Evolutionary conservation across 2,329 filamentous ascomycete genomes (phyloP), one percentile per base, ranked within the genome.

Genomic region (Phaeoacremonium minimum): DNA sequence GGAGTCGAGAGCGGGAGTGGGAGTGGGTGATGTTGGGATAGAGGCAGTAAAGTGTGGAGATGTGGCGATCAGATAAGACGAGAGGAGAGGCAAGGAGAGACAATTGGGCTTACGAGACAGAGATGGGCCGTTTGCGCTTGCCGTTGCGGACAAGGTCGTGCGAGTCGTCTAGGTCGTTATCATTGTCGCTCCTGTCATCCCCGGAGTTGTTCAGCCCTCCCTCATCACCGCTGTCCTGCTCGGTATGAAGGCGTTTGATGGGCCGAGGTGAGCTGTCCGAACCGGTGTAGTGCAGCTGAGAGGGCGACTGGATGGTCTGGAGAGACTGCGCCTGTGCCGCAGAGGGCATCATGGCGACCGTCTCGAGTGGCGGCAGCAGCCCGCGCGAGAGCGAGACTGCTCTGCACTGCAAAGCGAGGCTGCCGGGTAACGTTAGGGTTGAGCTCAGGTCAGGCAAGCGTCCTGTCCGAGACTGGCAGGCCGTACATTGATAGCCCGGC

Each of bases 101-200:
- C 19, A 42, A 35, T 32, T 29, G 18, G 28, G 67, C 67, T 50
- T 68, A 80, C 75, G 75, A 79, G 42, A 79, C 75, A 41, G 75
- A 78, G 33, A 78, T 67, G 41, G 74, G 73, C 40, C 77, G 67
- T 55, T 80, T 81, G 44, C 77, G 71, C 57, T 81, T 81, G 40
- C 71, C 67, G 42, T 56, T 61, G 35, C 63, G 64, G 18, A 55
- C 55, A 15, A 58, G 52, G 34, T 71, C 65, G 28, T 49, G 43
- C 32, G 61, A 53, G 36, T 64, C 63, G 40, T 70, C 65, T 39
- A 67, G 65, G 30, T 73, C 68, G 37, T 58, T 50, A 35, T 66
- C 61, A 33, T 55, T 50, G 30, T 67, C 64, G 33, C 70, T 75
- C 43, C 63, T 59, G 38, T 56, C 60, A 26, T 69, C 69, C 50